Conservation (phyloP, 257 asterid species). For the Handroanthus guayacan region DNA sequence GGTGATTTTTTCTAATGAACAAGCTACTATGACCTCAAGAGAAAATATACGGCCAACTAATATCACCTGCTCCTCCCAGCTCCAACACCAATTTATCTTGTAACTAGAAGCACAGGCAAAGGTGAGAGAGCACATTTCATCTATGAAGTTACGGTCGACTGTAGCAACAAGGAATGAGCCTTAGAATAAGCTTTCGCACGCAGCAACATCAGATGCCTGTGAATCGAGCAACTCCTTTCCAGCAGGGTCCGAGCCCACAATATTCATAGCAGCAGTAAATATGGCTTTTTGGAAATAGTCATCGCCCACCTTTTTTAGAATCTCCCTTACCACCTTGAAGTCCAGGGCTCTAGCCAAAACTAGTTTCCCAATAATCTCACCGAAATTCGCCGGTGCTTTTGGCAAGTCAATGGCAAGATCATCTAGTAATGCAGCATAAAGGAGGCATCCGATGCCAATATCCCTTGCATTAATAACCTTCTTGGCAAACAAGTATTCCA, state of each 20-base stretch:
- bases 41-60: conserved; percentile 54
- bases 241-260: conserved; percentile 49
- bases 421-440: conserved; percentile 64
- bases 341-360: conserved; percentile 66
- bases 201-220: conserved; percentile 71
- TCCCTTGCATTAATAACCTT: conserved; percentile 60
- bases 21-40: conserved; percentile 48
- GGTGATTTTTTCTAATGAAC: conserved; percentile 43
- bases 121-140: conserved; percentile 43
- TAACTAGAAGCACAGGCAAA: background rate
- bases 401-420: conserved; percentile 95
- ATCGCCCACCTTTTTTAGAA: conserved; percentile 64
- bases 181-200: conserved; percentile 67
- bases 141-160: conserved; percentile 38
- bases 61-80: conserved; percentile 44
- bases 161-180: conserved; percentile 31
- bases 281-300: conserved; percentile 67
- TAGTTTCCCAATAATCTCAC: conserved; percentile 73
- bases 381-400: conserved; percentile 81
- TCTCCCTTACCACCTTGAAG: conserved; percentile 68
- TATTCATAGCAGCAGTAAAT: conserved; percentile 48
- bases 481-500: conserved; percentile 60
- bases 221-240: conserved; percentile 74
- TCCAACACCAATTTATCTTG: conserved; percentile 34
- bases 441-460: conserved; percentile 61